Conservation (phyloP, 257 asterid species). For the Ehretia macrophylla region DNA sequence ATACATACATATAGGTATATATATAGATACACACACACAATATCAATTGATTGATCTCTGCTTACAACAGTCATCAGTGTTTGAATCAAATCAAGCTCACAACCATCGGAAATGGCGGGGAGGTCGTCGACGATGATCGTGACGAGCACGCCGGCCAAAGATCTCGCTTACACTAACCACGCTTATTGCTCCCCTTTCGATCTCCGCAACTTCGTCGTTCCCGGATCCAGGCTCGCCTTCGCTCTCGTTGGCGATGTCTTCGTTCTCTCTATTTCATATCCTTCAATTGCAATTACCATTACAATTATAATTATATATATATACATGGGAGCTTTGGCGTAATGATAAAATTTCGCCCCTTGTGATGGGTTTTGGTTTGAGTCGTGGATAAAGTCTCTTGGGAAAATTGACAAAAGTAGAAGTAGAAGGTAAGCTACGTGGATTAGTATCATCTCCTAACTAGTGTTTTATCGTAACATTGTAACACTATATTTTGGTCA, state of each 20-base stretch:
- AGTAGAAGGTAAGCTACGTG: no score
- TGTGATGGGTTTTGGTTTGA: no score
- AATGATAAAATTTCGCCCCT: no score
- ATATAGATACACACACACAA: no score
- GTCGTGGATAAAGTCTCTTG: no score
- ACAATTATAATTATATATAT: neutral
- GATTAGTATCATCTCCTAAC: no score
- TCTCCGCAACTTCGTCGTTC: conserved; percentile 56
- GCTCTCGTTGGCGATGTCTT: conserved; percentile 59
- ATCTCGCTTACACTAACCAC: conserved; percentile 70
- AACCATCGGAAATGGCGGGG: conserved; percentile 39
- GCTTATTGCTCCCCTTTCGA: conserved; percentile 76
- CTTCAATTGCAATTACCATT: conserved; percentile 27
- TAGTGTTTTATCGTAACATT: no score
- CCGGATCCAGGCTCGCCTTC: conserved; percentile 59
- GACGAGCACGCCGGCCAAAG: conserved; percentile 70
- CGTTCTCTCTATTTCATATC: conserved; percentile 83
- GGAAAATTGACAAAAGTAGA: no score
- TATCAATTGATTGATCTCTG: neutral
- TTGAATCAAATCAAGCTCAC: neutral
- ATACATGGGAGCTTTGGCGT: no score
- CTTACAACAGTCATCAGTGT: neutral
- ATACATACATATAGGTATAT: no score
- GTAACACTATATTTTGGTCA: no score
- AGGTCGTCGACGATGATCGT: conserved; percentile 63